A percentile compares a stretch with the other conserved stretches of the same genome.
phyloP scores from a whole-genome alignment of 768 basidiomycete species.

The Termitomyces sp. region DNA sequence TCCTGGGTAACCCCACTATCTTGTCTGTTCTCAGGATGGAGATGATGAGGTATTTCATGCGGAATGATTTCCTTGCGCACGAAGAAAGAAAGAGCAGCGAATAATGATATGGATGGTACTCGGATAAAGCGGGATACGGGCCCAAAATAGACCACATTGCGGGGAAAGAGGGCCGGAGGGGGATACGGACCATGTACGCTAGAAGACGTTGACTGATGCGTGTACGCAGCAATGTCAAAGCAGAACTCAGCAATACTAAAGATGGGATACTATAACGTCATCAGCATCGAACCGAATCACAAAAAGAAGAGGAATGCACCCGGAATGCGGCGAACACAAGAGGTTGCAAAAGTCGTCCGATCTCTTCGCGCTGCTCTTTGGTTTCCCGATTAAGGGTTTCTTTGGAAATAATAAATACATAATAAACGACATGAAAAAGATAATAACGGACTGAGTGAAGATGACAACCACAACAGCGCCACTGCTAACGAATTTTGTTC shows the following conservation, averaged over 20 bases:
- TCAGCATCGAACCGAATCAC: conserved; percentile 11
- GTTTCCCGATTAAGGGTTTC: conserved; percentile 30
- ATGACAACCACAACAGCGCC: conserved; percentile 42
- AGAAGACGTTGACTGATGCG: conserved; percentile 11
- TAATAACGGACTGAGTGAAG: conserved; percentile 28
- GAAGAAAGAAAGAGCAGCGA: conserved; percentile 44
- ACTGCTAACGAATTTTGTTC: conserved; percentile 40
- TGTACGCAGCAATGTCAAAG: conserved; percentile 16
- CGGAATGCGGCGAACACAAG: conserved; percentile 44
- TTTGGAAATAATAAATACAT: conserved; percentile 12
- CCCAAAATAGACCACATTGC: conserved; percentile 39
- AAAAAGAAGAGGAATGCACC: conserved; percentile 25
- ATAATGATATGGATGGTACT: conserved; percentile 39
- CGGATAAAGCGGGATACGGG: conserved; percentile 20
- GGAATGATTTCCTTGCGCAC: conserved; percentile 31
- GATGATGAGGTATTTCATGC: conserved; percentile 31
- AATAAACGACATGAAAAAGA: neutral
- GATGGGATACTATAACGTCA: conserved; percentile 33
- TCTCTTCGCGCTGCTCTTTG: conserved; percentile 22
- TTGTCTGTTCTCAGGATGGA: conserved; percentile 18
- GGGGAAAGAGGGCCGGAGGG: conserved; percentile 21
- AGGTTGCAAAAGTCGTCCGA: conserved; percentile 34
- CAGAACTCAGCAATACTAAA: conserved; percentile 30
- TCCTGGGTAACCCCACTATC: conserved; percentile 20
- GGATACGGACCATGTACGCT: conserved; percentile 22